Evolutionary conservation across 345 rosid species (phyloP).

Genomic region (Arabidopsis arenosa): DNA sequence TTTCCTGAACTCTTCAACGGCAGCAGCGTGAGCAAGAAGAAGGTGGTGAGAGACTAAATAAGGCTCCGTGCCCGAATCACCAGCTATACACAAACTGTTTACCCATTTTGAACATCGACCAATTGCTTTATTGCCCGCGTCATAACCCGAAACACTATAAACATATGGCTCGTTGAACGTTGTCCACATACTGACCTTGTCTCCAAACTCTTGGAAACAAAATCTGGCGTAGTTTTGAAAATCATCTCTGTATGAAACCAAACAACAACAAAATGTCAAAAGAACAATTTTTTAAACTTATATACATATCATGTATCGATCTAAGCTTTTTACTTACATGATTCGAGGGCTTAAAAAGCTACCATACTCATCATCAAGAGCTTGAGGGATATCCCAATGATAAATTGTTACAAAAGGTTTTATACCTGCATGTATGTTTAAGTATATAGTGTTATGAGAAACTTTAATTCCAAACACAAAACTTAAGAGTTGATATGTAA

Average conservation of each 20-base stretch:
- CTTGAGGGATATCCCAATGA: constrained; percentile 57
- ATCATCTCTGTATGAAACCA: constrained; percentile 33
- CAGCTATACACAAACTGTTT: constrained; percentile 38
- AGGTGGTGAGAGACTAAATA: constrained; percentile 42
- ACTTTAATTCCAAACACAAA: background rate
- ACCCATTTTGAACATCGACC: constrained; percentile 50
- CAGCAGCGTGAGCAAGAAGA: constrained; percentile 44
- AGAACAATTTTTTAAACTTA: background rate
- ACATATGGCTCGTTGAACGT: constrained; percentile 55
- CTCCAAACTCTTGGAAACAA: constrained; percentile 56
- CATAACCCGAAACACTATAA: constrained; percentile 46
- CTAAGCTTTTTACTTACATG: constrained; percentile 39
- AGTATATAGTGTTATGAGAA: background rate
- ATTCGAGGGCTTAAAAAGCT: constrained; percentile 48
- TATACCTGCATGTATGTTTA: constrained; percentile 36
- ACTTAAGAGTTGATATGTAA: too few relatives aligned
- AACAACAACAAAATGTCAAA: background rate
- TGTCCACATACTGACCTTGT: constrained; percentile 52
- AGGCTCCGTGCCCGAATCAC: constrained; percentile 44
- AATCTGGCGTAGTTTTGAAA: constrained; percentile 33
- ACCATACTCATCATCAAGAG: constrained; percentile 50
- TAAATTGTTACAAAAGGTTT: constrained; percentile 50
- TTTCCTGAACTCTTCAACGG: constrained; percentile 37
- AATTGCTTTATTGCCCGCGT: constrained; percentile 36
- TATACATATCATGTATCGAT: background rate